Percentiles rank a stretch among this genome's conserved stretches.
Conservation (phyloP, 495 filamentous ascomycete species). For the Daldinia decipiens region DNA sequence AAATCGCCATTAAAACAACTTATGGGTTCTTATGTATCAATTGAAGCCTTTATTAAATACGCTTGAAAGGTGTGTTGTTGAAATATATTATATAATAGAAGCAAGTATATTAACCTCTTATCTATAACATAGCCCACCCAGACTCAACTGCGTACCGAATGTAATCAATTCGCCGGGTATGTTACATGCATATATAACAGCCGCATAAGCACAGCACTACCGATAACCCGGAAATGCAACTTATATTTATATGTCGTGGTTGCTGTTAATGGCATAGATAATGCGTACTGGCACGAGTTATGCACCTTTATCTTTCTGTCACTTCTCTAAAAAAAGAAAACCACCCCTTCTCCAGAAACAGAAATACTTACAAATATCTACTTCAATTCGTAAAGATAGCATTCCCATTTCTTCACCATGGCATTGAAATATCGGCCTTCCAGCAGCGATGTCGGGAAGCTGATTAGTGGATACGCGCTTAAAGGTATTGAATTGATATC, state of each 20-base stretch:
- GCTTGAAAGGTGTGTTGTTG: too few relatives aligned
- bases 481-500: conserved; percentile 11
- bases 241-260: conserved; percentile 13
- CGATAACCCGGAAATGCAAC: conserved; percentile 19
- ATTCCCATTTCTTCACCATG: neutral
- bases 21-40: too few relatives aligned
- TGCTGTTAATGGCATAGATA: conserved; percentile 2
- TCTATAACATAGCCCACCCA: neutral
- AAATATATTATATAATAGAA: too few relatives aligned
- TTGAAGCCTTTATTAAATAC: too few relatives aligned
- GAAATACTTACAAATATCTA: conserved; percentile 2
- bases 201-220: conserved; percentile 15
- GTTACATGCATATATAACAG: conserved; percentile 23
- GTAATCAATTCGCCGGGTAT: neutral
- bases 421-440: neutral
- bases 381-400: neutral
- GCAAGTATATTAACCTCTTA: neutral
- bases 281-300: neutral
- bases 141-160: neutral
- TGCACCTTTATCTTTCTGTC: conserved; percentile 2
- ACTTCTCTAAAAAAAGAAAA: neutral
- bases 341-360: neutral
- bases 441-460: conserved; percentile 40
- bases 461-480: conserved; percentile 10
- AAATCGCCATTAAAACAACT: too few relatives aligned